These are phyloP conservation scores for Suillus americanus DNA, from an alignment of 768 basidiomycete species.

Conservation along the genomic window DNA sequence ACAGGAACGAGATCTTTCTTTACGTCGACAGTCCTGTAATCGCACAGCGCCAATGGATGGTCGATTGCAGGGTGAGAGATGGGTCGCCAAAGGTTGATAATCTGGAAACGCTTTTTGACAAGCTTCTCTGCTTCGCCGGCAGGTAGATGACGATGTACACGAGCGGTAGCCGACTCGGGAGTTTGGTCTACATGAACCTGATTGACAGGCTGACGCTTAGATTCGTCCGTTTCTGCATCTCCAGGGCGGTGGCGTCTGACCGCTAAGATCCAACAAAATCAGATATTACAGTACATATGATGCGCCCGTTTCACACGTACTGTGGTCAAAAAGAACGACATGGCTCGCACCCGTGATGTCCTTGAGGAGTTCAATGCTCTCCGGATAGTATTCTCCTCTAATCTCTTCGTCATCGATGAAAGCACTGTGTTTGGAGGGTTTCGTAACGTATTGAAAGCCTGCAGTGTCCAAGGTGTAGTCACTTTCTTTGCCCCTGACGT, in stretches of 20 bases:
- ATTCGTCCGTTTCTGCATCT: constrained; percentile 32
- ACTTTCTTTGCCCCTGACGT: constrained; percentile 52
- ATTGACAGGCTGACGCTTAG: constrained; percentile 42
- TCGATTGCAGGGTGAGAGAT: constrained; percentile 47
- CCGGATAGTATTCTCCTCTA: constrained; percentile 56
- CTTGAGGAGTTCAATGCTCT: constrained; percentile 59
- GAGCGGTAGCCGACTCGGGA: constrained; percentile 37
- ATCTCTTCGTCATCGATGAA: constrained; percentile 57
- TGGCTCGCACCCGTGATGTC: constrained; percentile 56
- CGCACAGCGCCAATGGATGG: constrained; percentile 52
- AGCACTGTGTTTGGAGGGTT: constrained; percentile 42
- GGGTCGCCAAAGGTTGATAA: constrained; percentile 63
- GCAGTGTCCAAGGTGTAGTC: constrained; percentile 45
- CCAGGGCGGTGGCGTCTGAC: constrained; percentile 46
- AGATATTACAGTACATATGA: not conserved
- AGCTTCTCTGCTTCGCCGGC: constrained; percentile 42
- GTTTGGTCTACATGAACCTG: constrained; percentile 56
- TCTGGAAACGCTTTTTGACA: constrained; percentile 50
- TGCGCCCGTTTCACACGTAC: constrained; percentile 32
- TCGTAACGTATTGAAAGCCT: constrained; percentile 47
- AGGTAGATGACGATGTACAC: constrained; percentile 53
- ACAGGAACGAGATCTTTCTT: constrained; percentile 44
- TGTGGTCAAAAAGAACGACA: constrained; percentile 67
- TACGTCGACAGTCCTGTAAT: constrained; percentile 45
- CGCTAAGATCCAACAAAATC: constrained; percentile 28